A percentile compares a stretch with the other conserved stretches of the same genome.
These are phyloP conservation scores for Sugiyamaella smithiae DNA, from an alignment of 805 yeast genomes.

Conservation along the genomic window DNA sequence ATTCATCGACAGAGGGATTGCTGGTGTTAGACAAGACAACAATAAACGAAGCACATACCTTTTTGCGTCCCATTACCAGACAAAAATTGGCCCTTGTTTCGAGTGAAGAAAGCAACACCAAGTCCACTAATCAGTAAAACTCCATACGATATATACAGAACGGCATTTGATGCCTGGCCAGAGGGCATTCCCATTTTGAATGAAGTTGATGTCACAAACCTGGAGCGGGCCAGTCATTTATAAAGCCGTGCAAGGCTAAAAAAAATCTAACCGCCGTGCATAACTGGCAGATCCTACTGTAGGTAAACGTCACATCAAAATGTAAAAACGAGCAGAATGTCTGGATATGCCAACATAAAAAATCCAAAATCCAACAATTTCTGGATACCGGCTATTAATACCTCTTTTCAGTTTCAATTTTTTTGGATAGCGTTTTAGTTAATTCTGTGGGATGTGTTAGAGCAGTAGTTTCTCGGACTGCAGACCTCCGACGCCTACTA, in stretches of 20 bases:
- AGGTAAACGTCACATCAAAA: no score
- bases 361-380: no score
- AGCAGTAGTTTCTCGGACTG: no score
- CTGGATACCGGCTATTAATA: no score
- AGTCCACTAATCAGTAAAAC: constrained; percentile 50
- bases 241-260: background rate
- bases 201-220: background rate
- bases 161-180: constrained; percentile 57
- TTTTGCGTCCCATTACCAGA: constrained; percentile 77
- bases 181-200: constrained; percentile 44
- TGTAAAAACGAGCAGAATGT: no score
- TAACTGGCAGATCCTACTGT: no score
- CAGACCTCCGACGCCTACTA: no score
- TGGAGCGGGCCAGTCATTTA: background rate
- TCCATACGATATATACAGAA: constrained; percentile 60
- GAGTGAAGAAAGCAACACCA: constrained; percentile 56
- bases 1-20: constrained; percentile 75
- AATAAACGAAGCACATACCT: constrained; percentile 40
- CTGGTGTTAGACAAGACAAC: constrained; percentile 16
- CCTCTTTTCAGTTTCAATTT: no score
- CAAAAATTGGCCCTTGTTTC: constrained; percentile 55
- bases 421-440: no score
- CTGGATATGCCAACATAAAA: no score
- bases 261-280: no score
- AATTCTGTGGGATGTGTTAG: no score